A percentile compares a stretch with the other conserved stretches of the same genome.
Conservation (phyloP, 2,329 filamentous ascomycete genomes). For the Cercospora zeina region DNA sequence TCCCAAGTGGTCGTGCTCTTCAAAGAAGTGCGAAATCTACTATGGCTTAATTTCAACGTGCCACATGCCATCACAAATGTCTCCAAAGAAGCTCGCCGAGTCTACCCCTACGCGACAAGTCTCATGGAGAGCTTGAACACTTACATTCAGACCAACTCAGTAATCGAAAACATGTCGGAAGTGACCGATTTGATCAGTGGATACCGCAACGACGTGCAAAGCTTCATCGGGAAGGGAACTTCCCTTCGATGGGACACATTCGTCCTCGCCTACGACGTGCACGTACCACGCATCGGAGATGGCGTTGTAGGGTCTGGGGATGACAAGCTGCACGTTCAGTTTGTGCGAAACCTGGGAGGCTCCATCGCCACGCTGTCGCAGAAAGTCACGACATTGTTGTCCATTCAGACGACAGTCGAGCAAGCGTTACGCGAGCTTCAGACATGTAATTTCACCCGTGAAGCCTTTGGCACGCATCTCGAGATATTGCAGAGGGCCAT, state of each 20-base stretch:
- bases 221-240: constrained; percentile 79
- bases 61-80: constrained; percentile 93
- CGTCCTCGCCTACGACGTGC: constrained; percentile 92
- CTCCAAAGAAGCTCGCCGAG: constrained; percentile 96
- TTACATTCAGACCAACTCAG: constrained; percentile 80
- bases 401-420: constrained; percentile 78
- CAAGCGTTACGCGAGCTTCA: constrained; percentile 81
- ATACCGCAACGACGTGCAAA: constrained; percentile 87
- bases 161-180: constrained; percentile 81
- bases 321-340: constrained; percentile 71
- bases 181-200: constrained; percentile 85
- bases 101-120: constrained; percentile 96
- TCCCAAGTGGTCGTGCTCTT: constrained; percentile 95
- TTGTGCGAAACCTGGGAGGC: constrained; percentile 88
- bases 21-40: constrained; percentile 94
- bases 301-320: constrained; percentile 30
- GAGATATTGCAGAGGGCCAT: constrained; percentile 88
- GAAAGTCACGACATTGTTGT: constrained; percentile 76
- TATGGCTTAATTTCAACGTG: constrained; percentile 92
- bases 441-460: constrained; percentile 76
- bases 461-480: constrained; percentile 76
- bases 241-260: constrained; percentile 97
- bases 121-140: constrained; percentile 98
- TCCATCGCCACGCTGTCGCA: constrained; percentile 84
- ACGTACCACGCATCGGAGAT: constrained; percentile 63